These are phyloP conservation scores for Geranium brycei DNA, from an alignment of 345 rosid species.

Conservation along the genomic window DNA sequence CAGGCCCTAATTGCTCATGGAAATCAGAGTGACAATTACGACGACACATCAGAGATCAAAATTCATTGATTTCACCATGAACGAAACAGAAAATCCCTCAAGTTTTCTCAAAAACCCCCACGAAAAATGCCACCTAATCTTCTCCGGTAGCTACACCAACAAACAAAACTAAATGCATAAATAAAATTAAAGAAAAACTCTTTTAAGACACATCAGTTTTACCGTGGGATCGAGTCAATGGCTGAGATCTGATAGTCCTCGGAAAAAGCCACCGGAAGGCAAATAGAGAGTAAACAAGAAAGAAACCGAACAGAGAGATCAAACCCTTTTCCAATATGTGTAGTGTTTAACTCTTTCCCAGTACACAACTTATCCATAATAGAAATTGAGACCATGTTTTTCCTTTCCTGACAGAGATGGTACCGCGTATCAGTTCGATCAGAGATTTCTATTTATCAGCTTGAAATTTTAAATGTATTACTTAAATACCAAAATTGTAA, in stretches of 20 bases:
- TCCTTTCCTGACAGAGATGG: too few relatives aligned
- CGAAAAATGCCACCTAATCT: constrained; percentile 28
- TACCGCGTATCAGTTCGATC: too few relatives aligned
- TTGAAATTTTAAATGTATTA: too few relatives aligned
- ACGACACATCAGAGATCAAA: too few relatives aligned
- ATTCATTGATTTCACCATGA: too few relatives aligned
- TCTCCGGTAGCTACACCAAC: constrained; percentile 19
- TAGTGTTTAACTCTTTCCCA: neutral
- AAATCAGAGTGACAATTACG: too few relatives aligned
- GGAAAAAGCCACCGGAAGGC: neutral
- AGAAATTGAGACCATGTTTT: too few relatives aligned
- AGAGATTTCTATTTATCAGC: too few relatives aligned
- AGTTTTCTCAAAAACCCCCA: constrained; percentile 22
- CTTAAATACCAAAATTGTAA: too few relatives aligned
- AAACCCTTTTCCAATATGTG: too few relatives aligned
- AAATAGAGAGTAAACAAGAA: neutral
- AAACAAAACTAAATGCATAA: constrained; percentile 2
- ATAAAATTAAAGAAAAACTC: neutral
- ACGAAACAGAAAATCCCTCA: constrained; percentile 18
- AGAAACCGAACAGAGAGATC: neutral
- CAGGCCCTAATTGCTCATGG: too few relatives aligned
- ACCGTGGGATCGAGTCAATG: neutral
- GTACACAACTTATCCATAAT: neutral
- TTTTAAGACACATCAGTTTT: too few relatives aligned
- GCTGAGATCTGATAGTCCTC: neutral